Evolutionary conservation across 257 asterid genomes (phyloP), one percentile per base, ranked within the genome.

Genomic region (Nicotiana tabacum): DNA sequence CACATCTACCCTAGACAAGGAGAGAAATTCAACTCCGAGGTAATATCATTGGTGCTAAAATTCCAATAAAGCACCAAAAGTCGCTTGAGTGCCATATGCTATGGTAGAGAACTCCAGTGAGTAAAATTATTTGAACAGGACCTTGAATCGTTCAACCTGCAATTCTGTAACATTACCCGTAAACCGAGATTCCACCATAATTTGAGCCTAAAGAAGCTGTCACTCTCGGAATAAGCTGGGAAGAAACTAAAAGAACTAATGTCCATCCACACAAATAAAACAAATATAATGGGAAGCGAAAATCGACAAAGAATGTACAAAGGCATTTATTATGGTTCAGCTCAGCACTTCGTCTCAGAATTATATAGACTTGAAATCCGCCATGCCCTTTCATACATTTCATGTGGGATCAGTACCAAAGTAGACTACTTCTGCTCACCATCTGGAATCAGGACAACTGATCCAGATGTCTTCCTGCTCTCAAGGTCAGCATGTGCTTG

Each of bases 401-500:
- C 78, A 43, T 70, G 2, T 48, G 16, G 43, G 9, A 51, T 51
- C 80, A 74, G 66, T 5, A 48, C 1, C 10, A 6, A 37, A 35
- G 1, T 33, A 33, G 30, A 46, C 24, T 15, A 74, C 16, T 13
- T 32, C 67, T 74, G 9, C 32, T 64, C 82, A 77, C 77, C 88
- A 69, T 92, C 91, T 7, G 98, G 98, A 77, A 94, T 85, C 64
- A 94, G 96, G 85, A 96, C 94, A 30, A 94, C 72, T 1, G 98
- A 96, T 27, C 99, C 99, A 9, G 98, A 87, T 4, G 98, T 96
- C 82, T 89, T 91, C 60, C 97, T 87, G 66, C 80, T 85, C 92
- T 96, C 98, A 8, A 96, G 91, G 86, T 93, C 98, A 5, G 90
- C 84, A 70, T 96, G 99, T 10, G 99, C 99, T 85, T 89, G 92